phyloP scores from a whole-genome alignment of 2,329 filamentous ascomycete genomes.

The Aspergillus hortae region DNA sequence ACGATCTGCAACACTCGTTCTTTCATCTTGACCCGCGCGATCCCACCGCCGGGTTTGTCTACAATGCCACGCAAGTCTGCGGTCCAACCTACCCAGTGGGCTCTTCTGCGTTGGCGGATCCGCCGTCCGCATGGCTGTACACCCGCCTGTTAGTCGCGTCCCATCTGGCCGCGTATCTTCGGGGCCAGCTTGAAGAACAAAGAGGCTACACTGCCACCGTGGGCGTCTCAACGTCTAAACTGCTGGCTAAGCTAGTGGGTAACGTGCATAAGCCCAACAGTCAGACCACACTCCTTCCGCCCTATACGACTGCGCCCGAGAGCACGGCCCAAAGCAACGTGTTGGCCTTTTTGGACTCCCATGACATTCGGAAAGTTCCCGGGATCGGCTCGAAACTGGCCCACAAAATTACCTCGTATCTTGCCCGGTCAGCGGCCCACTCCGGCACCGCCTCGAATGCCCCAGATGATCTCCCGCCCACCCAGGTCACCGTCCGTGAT shows the following conservation, averaged over 20 bases:
- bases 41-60: constrained; percentile 75
- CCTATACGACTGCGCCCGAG: constrained; percentile 42
- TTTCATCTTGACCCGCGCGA: constrained; percentile 72
- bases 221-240: constrained; percentile 82
- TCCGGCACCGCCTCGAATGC: background rate
- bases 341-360: constrained; percentile 66
- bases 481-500: constrained; percentile 58
- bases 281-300: constrained; percentile 78
- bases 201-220: constrained; percentile 84
- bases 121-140: constrained; percentile 32
- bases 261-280: constrained; percentile 79
- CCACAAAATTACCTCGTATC: constrained; percentile 51
- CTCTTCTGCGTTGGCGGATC: constrained; percentile 18
- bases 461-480: background rate
- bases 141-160: constrained; percentile 71
- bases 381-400: constrained; percentile 81
- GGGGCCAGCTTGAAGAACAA: constrained; percentile 67
- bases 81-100: constrained; percentile 58
- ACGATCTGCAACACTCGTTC: constrained; percentile 66
- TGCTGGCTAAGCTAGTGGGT: constrained; percentile 80
- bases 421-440: background rate
- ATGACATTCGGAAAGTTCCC: constrained; percentile 76
- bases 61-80: constrained; percentile 65
- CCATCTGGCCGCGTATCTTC: constrained; percentile 73
- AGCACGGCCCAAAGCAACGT: constrained; percentile 48